Percentiles rank a stretch among this genome's conserved stretches.
Evolutionary conservation across 495 filamentous ascomycete genomes (phyloP).

Genomic region (Talaromyces trachyspermus): DNA sequence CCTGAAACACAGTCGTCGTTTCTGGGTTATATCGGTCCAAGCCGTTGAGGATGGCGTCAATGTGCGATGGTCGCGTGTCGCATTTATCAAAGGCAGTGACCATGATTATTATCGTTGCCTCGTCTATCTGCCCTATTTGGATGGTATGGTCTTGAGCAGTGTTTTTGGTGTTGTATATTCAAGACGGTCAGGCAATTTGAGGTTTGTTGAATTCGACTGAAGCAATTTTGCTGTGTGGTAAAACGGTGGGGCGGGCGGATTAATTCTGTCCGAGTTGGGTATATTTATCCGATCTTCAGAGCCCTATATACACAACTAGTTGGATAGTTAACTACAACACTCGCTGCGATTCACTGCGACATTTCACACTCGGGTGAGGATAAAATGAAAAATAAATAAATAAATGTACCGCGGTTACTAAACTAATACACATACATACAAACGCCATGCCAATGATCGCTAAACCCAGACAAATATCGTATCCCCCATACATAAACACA

Average conservation of each 20-base stretch:
- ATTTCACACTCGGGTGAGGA: no score
- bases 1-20: constrained; percentile 87
- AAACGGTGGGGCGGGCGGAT: constrained; percentile 1
- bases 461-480: no score
- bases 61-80: constrained; percentile 71
- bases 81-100: constrained; percentile 47
- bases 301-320: background rate
- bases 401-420: no score
- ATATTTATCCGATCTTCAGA: constrained; percentile 5
- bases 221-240: constrained; percentile 1
- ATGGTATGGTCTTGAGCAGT: no score
- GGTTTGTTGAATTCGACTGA: background rate
- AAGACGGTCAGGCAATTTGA: no score
- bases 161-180: no score
- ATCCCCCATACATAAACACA: no score
- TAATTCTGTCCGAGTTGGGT: background rate
- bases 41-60: constrained; percentile 83
- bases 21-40: constrained; percentile 99
- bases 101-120: constrained; percentile 24
- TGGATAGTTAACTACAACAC: no score
- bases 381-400: no score
- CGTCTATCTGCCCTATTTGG: background rate
- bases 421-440: no score
- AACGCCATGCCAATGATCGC: no score
- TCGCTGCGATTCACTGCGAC: no score